Base-by-base conservation (phyloP, 352 stramenopile species). In the Pythium insidiosum region DNA sequence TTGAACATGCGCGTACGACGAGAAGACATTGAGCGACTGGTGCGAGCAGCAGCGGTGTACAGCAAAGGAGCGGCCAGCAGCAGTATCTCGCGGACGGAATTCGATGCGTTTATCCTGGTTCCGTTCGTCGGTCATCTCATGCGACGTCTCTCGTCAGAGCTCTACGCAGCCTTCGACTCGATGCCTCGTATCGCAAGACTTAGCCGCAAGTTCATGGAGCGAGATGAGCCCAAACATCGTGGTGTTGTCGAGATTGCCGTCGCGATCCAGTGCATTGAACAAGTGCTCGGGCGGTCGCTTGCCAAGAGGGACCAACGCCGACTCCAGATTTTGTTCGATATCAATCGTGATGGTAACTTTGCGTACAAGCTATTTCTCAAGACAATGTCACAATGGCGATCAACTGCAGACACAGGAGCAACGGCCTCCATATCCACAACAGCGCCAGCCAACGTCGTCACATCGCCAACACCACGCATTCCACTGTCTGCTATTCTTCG, bases 341-440 rank as follows among this genome's bases (percentile, higher is more conserved):
- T 88, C 6, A 64, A 67, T 30, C 63, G 74, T 0, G 52, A 83
- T 38, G 63, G 60, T 2, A 53, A 56, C 28, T 70, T 92, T 25
- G 78, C 79, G 4, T 88, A 75, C 45, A 77, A 73, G 33, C 53
- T 92, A 1, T 88, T 88, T 22, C 47, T 92, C 16, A 88, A 88
- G 43, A 69, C 75, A 1, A 69, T 88, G 13, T 73, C 69, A 7
- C 75, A 85, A 40, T 83, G 68, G 70, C 53, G 41, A 6, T 39
- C 49, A 46, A 20, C 37, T 40, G 22, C 37, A 6, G 16, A 38
- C 15, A 13, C 12, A 26, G 9, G 5, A 38, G 28, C 28, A 15
- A 13, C 28, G 28, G 28, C 28, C 28, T 33, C 9, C 28, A 9
- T 33, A 13, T n/a, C 20, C 10, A 36, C 36, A 23, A 5, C 28